Evolutionary conservation across 495 filamentous ascomycete genomes (phyloP), one percentile per base, ranked within the genome.

Genomic region (Hypomontagnella monticulosa): DNA sequence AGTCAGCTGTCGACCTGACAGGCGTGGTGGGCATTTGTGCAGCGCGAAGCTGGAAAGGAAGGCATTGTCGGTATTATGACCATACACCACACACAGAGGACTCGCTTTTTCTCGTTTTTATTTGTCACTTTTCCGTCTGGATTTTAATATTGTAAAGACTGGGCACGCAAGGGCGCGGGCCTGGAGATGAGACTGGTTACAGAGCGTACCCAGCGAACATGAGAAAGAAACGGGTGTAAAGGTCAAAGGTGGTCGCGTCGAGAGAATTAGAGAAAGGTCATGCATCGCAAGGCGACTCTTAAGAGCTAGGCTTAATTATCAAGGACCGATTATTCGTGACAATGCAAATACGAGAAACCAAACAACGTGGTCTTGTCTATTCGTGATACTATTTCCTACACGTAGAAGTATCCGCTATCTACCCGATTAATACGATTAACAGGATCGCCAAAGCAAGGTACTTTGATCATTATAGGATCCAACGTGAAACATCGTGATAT

Each of bases 61-160:
- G 49, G 54, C 15, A 63, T 60, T 34, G 44, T 57, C 60, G 66
- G 56, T 60, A 63, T 63, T 57, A 63, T 41, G 66, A 63, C 38
- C 37, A 52, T 47, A 55, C 66, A 63, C 51, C 42, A 63, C 48
- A 63, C 58, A 48, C 50, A 63, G 59, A 60, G 52, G 62, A 60
- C 55, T 38, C 32, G 42, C 51, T 18, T 38, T 69, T 40, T 63
- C 32, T 33, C 50, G 33, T 47, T 69, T 63, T 63, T 42, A 42
- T 69, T 69, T 65, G 66, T 70, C 66, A 42, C 16, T 60, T 69
- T 27, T 69, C 61, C 50, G 44, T 58, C 66, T 70, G 66, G 66
- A 70, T 66, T 70, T 30, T 70, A 70, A 66, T 70, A 70, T 58
- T 61, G 57, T 57, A 54, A 57, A 66, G 56, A 65, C 51, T 54